Conservation (phyloP, 2,329 filamentous ascomycete genomes). For the Curvularia verruculosa region DNA sequence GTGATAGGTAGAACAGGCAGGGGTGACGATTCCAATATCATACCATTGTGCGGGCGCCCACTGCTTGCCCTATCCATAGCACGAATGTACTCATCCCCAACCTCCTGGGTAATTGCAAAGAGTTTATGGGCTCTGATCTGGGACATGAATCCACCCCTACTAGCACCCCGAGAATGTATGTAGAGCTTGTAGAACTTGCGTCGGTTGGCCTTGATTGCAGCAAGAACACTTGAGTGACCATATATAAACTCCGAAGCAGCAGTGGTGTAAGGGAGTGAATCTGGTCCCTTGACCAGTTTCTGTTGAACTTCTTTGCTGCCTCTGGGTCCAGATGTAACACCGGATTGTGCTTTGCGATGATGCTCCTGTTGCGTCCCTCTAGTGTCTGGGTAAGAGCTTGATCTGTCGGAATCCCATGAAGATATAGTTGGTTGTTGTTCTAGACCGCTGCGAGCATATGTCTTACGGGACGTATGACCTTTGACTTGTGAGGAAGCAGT, state of each 20-base stretch:
- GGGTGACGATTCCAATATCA: slow-evolving; percentile 84
- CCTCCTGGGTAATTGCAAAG: slow-evolving; percentile 50
- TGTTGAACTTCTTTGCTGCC: background rate
- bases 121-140: slow-evolving; percentile 26
- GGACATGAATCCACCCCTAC: slow-evolving; percentile 28
- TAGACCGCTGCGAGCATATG: background rate
- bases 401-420: background rate
- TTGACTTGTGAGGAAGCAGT: background rate
- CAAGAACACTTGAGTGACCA: slow-evolving; percentile 78
- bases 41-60: slow-evolving; percentile 87
- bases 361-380: slow-evolving; percentile 5
- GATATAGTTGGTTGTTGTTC: background rate
- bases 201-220: slow-evolving; percentile 71
- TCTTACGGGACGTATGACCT: background rate
- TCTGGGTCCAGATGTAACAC: background rate
- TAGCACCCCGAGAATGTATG: slow-evolving; percentile 53
- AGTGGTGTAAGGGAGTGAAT: slow-evolving; percentile 72
- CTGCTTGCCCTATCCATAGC: slow-evolving; percentile 83
- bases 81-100: slow-evolving; percentile 67
- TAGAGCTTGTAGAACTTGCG: slow-evolving; percentile 87
- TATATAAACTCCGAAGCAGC: slow-evolving; percentile 92
- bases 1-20: slow-evolving; percentile 74
- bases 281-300: slow-evolving; percentile 10
- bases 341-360: background rate
- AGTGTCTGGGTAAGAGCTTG: slow-evolving; percentile 3